Evolutionary conservation across 371 early-diverging fungal species (phyloP), one percentile per base, ranked within the genome.

Genomic region (Massospora cicadina): DNA sequence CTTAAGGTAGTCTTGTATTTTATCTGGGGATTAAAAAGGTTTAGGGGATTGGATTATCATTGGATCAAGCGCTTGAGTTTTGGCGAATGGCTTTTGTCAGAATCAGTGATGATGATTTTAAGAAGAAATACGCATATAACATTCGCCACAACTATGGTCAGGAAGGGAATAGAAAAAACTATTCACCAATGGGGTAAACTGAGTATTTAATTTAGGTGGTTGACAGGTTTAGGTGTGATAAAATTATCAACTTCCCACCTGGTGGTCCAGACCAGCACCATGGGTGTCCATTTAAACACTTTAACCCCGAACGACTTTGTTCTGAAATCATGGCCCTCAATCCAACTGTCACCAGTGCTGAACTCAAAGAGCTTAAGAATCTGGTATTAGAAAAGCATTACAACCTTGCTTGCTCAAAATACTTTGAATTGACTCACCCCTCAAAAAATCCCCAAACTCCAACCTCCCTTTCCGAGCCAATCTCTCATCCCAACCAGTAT

Each of bases 121-220:
- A 89, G 65, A 92, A 82, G 69, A 81, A 79, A 17, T 96, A 99
- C 68, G 81, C 93, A 0, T 99, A 99, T 77, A 90, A 90, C 68
- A 85, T 99, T 65, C 81, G 98, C 33, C 96, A 98, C 78, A 93
- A 88, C 71, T 99, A 99, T 75, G 99, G 99, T 61, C 70, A 88
- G 69, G 99, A 99, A 74, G 99, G 99, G 28, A 89, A 86, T 60
- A 86, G 98, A 21, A 82, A 82, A 12, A 85, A 95, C 70, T 99
- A 98, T 74, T 76, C 80, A 10, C 89, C 98, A 1, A 96, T 86
- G 74, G 84, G 82, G 79, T 85, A 79, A 66, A 67, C n/a, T n/a
- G n/a, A n/a, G n/a, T n/a, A n/a, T n/a, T n/a, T n/a, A n/a, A n/a
- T n/a, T n/a, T n/a, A n/a, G n/a, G n/a, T n/a, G n/a, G n/a, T n/a